Evolutionary conservation across 176 grass and related monocot species (phyloP).

Genomic region (Puya raimondii): DNA sequence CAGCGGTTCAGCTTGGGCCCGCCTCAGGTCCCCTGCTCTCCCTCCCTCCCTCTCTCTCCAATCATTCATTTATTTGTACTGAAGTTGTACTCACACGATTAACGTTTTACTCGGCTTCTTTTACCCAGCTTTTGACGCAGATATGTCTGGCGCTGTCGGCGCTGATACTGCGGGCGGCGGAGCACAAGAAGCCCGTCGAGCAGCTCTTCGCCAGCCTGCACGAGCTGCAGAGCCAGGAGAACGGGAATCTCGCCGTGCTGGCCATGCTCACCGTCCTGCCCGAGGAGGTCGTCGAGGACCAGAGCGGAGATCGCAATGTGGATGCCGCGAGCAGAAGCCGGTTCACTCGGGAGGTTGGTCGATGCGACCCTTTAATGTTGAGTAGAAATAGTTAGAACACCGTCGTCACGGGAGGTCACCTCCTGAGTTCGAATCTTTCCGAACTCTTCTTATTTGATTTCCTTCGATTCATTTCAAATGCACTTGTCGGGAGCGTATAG

Average conservation of each 20-base stretch:
- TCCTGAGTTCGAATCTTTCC: too few species aligned
- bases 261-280: slow-evolving; percentile 87
- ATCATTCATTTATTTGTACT: neutral
- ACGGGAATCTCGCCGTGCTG: slow-evolving; percentile 46
- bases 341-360: slow-evolving; percentile 57
- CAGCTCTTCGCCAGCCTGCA: slow-evolving; percentile 66
- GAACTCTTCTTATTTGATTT: too few species aligned
- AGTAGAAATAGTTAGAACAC: too few species aligned
- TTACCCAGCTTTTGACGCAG: slow-evolving; percentile 65
- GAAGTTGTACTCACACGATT: neutral
- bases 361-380: neutral
- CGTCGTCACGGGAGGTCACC: too few species aligned
- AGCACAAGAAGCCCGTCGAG: slow-evolving; percentile 38
- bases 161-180: slow-evolving; percentile 48
- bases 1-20: slow-evolving; percentile 51
- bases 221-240: slow-evolving; percentile 35
- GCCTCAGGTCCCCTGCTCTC: slow-evolving; percentile 22
- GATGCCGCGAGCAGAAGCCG: slow-evolving; percentile 41
- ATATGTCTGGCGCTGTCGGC: slow-evolving; percentile 79
- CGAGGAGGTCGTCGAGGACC: slow-evolving; percentile 73
- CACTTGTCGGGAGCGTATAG: too few species aligned
- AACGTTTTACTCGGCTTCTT: neutral
- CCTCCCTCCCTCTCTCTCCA: neutral
- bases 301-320: slow-evolving; percentile 40
- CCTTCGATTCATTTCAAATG: too few species aligned